Base-by-base conservation (phyloP, 345 rosid species). In the Cardamine resedifolia region DNA sequence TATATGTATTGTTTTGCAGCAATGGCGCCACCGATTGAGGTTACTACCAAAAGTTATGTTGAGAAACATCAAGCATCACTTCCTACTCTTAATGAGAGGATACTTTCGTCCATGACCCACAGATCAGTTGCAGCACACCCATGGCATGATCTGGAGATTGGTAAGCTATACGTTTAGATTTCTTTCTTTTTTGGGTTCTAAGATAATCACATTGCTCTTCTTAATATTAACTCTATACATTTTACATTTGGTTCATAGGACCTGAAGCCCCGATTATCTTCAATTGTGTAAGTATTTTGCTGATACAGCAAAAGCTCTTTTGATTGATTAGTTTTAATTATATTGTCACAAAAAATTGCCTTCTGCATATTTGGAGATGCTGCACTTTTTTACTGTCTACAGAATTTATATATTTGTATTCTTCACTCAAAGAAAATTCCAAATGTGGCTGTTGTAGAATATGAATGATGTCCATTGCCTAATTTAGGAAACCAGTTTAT, bases 121-220 rank as follows among this genome's bases (percentile, higher is more conserved):
- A 86, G 98, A 80, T 89, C 97, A 39, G 80, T 86, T 45, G 96
- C 97, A 79, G 98, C 98, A 19, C 98, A 94, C 80, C 97, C 98
- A 39, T 94, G 98, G 98, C 98, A 94, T 80, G 98, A 94, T 85
- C 91, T 94, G 10, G 98, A 94, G 87, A 91, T 94, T 14, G 98
- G 98, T 90, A 79, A 24, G 79, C 73, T 51, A 53, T 48, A 20
- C 67, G 63, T 71, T 12, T 24, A 4, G 4, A 21, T 43, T 49
- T 77, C 31, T 10, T 41, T 7, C 58, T 2, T 27, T 39, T 41
- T 15, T 4, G 2, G 44, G 15, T 38, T 69, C 27, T 23, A 33
- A 41, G 20, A 33, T 61, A 34, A 45, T 38, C 10, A 7, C 60
- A 3, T 51, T 62, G 19, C 24, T 61, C n/a, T n/a, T 34, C 26